Conservation (phyloP, 108 stramenopile species). For the Epithemia pelagica region DNA sequence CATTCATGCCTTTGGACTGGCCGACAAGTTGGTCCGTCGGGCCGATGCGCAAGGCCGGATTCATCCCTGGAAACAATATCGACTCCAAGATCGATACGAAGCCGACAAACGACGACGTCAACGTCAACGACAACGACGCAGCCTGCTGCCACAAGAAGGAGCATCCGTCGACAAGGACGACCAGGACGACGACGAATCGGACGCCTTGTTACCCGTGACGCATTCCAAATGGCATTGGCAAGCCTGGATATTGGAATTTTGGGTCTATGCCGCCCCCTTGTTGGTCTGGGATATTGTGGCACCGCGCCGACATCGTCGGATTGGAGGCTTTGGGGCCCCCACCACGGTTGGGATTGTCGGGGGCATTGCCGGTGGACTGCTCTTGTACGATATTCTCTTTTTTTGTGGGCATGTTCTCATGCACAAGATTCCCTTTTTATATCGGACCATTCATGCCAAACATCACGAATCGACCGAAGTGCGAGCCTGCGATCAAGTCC, state of each 20-base stretch:
- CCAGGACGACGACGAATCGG: background rate
- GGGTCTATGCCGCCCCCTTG: conserved; percentile 9
- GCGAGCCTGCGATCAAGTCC: conserved; percentile 12
- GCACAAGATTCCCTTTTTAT: conserved; percentile 18
- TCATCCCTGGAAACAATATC: conserved; percentile 18
- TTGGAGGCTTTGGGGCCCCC: conserved; percentile 10
- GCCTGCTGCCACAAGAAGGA: background rate
- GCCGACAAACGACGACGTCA: conserved; percentile 14
- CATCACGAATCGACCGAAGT: conserved; percentile 13
- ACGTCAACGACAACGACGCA: background rate
- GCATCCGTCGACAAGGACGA: background rate
- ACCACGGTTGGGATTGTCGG: conserved; percentile 8
- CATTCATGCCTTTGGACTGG: conserved; percentile 12
- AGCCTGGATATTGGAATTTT: conserved; percentile 12
- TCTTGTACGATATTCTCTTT: conserved; percentile 19
- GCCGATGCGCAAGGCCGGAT: conserved; percentile 12
- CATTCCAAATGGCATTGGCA: conserved; percentile 11
- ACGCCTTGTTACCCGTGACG: background rate
- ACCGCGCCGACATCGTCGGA: conserved; percentile 6
- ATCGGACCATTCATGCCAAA: conserved; percentile 14
- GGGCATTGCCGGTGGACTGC: conserved; percentile 7
- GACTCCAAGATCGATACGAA: conserved; percentile 18
- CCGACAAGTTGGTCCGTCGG: conserved; percentile 6
- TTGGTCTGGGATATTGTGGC: conserved; percentile 13
- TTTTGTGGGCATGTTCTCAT: conserved; percentile 14